A percentile compares a stretch with the other conserved stretches of the same genome.
Evolutionary conservation across 495 filamentous ascomycete species (phyloP).

Genomic region (Aspergillus coremiiformis): DNA sequence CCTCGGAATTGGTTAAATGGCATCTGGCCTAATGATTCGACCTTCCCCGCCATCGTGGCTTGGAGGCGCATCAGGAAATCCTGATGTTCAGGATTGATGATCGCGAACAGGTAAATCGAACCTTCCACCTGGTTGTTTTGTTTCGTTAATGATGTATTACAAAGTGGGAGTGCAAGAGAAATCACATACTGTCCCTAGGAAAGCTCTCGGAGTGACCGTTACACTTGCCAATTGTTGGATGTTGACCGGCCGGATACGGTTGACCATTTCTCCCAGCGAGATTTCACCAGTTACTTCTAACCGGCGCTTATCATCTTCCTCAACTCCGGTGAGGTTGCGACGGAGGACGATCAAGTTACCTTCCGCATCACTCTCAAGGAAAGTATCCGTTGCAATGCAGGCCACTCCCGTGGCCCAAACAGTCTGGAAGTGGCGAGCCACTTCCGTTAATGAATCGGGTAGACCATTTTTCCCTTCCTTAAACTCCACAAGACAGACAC

Average conservation of each 20-base stretch:
- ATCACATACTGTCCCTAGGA: slow-evolving; percentile 76
- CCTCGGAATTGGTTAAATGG: slow-evolving; percentile 72
- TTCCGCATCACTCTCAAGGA: slow-evolving; percentile 74
- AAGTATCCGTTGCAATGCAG: slow-evolving; percentile 61
- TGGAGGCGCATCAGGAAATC: slow-evolving; percentile 84
- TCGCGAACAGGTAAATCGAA: slow-evolving; percentile 79
- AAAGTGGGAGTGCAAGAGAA: background rate
- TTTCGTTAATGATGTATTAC: background rate
- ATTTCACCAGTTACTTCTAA: slow-evolving; percentile 73
- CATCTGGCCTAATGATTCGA: slow-evolving; percentile 62
- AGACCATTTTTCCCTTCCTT: slow-evolving; percentile 37
- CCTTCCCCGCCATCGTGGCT: slow-evolving; percentile 52
- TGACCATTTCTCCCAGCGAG: slow-evolving; percentile 84
- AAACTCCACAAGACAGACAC: slow-evolving; percentile 67
- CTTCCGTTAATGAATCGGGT: slow-evolving; percentile 53
- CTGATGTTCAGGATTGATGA: slow-evolving; percentile 60
- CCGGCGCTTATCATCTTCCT: slow-evolving; percentile 61
- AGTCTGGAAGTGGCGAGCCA: slow-evolving; percentile 72
- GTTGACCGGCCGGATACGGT: slow-evolving; percentile 60
- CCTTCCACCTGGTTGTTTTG: slow-evolving; percentile 63
- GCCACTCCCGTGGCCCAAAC: slow-evolving; percentile 74
- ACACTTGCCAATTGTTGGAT: slow-evolving; percentile 53
- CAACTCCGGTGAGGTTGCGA: slow-evolving; percentile 63
- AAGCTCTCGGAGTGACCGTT: slow-evolving; percentile 71
- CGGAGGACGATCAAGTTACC: slow-evolving; percentile 78